These are phyloP conservation scores for Quercus alba DNA, from an alignment of 306 rosid species.

Conservation along the genomic window DNA sequence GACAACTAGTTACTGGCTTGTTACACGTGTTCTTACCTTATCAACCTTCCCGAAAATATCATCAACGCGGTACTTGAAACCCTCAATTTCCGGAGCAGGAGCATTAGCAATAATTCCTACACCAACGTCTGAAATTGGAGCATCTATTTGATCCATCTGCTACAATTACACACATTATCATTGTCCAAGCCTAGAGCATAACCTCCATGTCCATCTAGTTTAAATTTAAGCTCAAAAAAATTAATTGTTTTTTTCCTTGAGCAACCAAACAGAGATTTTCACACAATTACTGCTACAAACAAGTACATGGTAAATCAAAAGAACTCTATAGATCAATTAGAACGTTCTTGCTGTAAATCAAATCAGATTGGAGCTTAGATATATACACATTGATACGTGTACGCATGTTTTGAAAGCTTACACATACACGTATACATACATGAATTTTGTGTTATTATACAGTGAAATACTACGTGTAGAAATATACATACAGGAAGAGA, in stretches of 20 bases:
- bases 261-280: not conserved
- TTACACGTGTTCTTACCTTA: constrained; percentile 37
- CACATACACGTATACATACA: not conserved
- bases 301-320: too few relatives aligned
- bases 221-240: too few relatives aligned
- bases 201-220: too few relatives aligned
- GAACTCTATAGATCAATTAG: not conserved
- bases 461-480: too few relatives aligned
- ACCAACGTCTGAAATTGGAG: constrained; percentile 23
- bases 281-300: not conserved
- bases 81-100: constrained; percentile 35
- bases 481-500: not conserved
- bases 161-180: not conserved
- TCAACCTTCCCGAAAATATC: constrained; percentile 53
- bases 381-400: not conserved
- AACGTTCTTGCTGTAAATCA: not conserved
- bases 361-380: not conserved
- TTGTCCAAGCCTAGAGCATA: not conserved
- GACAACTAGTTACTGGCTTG: not conserved
- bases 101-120: constrained; percentile 13
- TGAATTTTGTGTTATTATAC: too few relatives aligned
- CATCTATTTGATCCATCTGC: constrained; percentile 42
- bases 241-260: not conserved
- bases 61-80: constrained; percentile 47
- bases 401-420: not conserved